Base-by-base conservation (phyloP, 75 land plant genomes). In the Selaginella moellendorffii region DNA sequence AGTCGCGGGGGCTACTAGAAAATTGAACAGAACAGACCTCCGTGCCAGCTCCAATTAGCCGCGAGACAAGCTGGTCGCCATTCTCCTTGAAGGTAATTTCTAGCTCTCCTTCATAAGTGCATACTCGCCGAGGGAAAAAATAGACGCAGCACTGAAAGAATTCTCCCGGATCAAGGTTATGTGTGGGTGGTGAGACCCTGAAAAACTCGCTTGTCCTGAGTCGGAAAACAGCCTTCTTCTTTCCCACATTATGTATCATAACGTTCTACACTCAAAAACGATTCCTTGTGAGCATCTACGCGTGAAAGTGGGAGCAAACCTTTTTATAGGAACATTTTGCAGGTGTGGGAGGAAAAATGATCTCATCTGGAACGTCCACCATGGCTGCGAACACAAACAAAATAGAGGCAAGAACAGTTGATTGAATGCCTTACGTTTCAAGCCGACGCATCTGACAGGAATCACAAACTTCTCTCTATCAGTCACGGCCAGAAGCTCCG, bases 381-480 rank as follows among this genome's bases (percentile, higher is more conserved):
- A 74, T 42, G 54, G 72, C 76, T 74, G 59, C 66, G 67, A 26
- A 28, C 23, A 56, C 5, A 36, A 36, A 5, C 46, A 5, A 36
- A 36, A 36, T 14, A 5, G 5, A 5, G 14, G 46, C 46, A 5
- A 5, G 14, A 5, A 36, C 46, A 36, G 5, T 36, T n/a, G n/a
- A n/a, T n/a, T n/a, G n/a, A n/a, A n/a, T n/a, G n/a, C n/a, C 69
- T 31, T 0, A 74, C 76, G 56, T 74, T 63, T 42, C 29, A 23
- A 22, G 10, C 76, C 76, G 63, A 46, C 29, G 29, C 76, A 68
- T 12, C 61, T 74, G 30, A 74, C 66, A 30, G 76, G 76, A 12
- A 74, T 53, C 10, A 70, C 56, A 36, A 74, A 74, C 30, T 74
- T 74, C 26, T 74, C 76, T 26, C 76, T 65, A 36, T 74, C 76